phyloP scores from a whole-genome alignment of 257 asterid species.

The Lithospermum erythrorhizon region DNA sequence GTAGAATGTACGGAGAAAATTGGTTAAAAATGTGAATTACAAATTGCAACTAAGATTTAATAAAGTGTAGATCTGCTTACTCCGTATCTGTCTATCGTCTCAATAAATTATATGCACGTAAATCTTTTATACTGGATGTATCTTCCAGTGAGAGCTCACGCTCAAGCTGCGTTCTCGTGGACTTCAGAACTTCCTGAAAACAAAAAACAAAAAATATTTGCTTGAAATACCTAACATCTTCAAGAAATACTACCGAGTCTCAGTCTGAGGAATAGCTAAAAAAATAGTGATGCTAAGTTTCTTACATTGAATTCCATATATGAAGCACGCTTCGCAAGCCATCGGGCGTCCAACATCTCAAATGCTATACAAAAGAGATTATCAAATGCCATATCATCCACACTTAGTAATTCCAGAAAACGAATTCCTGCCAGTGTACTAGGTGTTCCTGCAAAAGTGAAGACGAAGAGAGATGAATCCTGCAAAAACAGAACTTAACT shows the following conservation, averaged over 20 bases:
- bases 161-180: constrained; percentile 73
- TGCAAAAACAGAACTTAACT: too few species aligned
- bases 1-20: too few species aligned
- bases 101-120: constrained; percentile 65
- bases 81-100: constrained; percentile 15
- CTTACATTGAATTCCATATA: constrained; percentile 89
- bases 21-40: too few species aligned
- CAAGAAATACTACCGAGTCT: background rate
- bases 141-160: constrained; percentile 78
- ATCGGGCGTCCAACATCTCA: constrained; percentile 78
- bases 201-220: background rate
- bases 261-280: too few species aligned
- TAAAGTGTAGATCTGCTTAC: too few species aligned
- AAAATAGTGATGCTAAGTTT: background rate
- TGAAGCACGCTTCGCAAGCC: constrained; percentile 90
- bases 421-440: constrained; percentile 53
- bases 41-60: too few species aligned
- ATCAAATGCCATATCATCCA: constrained; percentile 88
- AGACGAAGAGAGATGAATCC: background rate
- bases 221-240: background rate
- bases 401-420: constrained; percentile 51
- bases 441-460: constrained; percentile 47
- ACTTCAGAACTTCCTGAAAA: constrained; percentile 71
- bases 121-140: constrained; percentile 44
- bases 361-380: constrained; percentile 80